A percentile compares a stretch with the other conserved stretches of the same genome.
Evolutionary conservation across 2,329 filamentous ascomycete genomes (phyloP).

Genomic region (Beauveria asiatica): DNA sequence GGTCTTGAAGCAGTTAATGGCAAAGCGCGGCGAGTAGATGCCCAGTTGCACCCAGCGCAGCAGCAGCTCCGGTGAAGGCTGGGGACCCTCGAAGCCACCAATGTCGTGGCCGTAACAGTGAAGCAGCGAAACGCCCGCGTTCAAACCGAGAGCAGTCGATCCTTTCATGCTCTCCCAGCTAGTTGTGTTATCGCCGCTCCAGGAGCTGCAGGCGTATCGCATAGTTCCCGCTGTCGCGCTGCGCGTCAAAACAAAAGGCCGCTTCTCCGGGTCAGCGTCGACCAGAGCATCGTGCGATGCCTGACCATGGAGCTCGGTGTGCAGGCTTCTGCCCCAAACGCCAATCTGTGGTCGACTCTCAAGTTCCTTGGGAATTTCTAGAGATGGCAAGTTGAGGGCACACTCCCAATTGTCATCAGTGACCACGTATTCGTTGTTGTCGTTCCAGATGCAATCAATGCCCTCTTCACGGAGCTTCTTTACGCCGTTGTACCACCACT

Average conservation of each 20-base stretch:
- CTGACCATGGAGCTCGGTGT: conserved; percentile 65
- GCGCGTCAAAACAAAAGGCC: conserved; percentile 62
- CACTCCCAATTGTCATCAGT: conserved; percentile 58
- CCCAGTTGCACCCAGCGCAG: conserved; percentile 68
- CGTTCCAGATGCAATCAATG: conserved; percentile 71
- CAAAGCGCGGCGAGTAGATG: conserved; percentile 60
- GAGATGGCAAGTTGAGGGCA: conserved; percentile 37
- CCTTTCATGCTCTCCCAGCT: conserved; percentile 68
- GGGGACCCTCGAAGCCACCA: conserved; percentile 66
- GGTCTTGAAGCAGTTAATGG: conserved; percentile 75
- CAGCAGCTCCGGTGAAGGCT: conserved; percentile 61
- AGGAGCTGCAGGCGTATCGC: conserved; percentile 61
- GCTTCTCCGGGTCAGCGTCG: conserved; percentile 46
- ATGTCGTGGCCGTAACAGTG: conserved; percentile 68
- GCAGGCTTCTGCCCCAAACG: conserved; percentile 59
- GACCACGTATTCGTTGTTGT: conserved; percentile 69
- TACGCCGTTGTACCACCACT: conserved; percentile 66
- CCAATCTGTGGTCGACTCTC: conserved; percentile 44
- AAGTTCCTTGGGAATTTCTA: conserved; percentile 27
- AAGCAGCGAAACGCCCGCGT: conserved; percentile 58
- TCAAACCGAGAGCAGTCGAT: conserved; percentile 59
- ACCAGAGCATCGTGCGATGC: conserved; percentile 60
- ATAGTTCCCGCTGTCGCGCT: conserved; percentile 64
- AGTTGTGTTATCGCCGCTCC: conserved; percentile 68
- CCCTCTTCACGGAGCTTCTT: conserved; percentile 52